Percentiles rank a stretch among this genome's conserved stretches.
Evolutionary conservation across 345 rosid species (phyloP).

Genomic region (Brassica cretica): DNA sequence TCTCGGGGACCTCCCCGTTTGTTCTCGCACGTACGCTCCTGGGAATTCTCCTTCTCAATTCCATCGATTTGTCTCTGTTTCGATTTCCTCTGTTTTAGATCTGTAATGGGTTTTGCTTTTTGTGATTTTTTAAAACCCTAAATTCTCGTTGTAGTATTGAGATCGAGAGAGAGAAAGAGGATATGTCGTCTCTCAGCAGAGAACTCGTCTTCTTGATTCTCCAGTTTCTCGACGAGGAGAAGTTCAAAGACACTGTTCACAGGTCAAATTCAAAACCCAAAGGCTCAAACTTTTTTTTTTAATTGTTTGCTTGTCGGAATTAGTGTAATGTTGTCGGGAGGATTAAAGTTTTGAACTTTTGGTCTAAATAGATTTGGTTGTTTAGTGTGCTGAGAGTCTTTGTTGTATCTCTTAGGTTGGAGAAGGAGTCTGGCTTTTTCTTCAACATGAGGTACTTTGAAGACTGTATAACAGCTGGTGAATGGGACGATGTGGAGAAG

Average conservation of each 20-base stretch:
- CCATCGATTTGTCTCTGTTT: constrained; percentile 16
- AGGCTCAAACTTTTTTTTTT: not conserved
- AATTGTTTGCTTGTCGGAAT: constrained; percentile 6
- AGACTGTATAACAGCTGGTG: constrained; percentile 48
- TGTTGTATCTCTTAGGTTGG: constrained; percentile 33
- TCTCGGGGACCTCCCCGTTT: constrained; percentile 6
- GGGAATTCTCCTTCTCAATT: constrained; percentile 18
- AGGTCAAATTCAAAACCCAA: constrained; percentile 11
- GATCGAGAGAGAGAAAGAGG: constrained; percentile 23
- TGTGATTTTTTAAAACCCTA: constrained; percentile 29
- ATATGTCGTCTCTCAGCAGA: constrained; percentile 43
- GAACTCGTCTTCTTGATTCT: constrained; percentile 43
- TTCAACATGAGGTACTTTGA: constrained; percentile 54
- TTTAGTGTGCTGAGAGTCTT: constrained; percentile 5
- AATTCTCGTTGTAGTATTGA: constrained; percentile 8
- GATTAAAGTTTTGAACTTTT: not conserved
- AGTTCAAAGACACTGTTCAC: constrained; percentile 45
- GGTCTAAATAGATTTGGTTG: not conserved
- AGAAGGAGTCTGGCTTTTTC: constrained; percentile 52
- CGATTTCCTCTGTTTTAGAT: constrained; percentile 27
- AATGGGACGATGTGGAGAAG: constrained; percentile 57
- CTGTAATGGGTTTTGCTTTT: constrained; percentile 9
- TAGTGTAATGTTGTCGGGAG: constrained; percentile 11
- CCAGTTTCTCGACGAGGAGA: constrained; percentile 44
- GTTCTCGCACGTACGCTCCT: constrained; percentile 28